Conservation (phyloP, 306 rosid genomes). For the Cicer pinnatifidum region DNA sequence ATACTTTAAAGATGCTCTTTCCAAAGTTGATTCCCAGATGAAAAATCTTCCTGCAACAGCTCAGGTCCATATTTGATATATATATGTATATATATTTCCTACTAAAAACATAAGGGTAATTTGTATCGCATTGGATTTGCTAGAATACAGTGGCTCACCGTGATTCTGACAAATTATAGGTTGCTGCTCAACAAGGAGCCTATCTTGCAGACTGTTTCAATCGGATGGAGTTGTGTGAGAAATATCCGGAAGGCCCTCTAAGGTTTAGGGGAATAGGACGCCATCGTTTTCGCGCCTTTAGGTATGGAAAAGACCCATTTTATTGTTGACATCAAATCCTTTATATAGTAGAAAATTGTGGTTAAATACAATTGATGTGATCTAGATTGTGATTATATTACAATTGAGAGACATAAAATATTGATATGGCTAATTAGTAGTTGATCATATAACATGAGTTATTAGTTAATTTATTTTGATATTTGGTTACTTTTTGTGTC, state of each 20-base stretch:
- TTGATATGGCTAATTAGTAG: not conserved
- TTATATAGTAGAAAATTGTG: not conserved
- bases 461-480: not conserved
- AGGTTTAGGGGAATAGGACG: constrained; percentile 92
- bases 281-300: constrained; percentile 82
- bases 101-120: no score
- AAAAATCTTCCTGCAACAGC: constrained; percentile 94
- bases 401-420: no score
- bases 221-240: constrained; percentile 80
- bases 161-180: constrained; percentile 48
- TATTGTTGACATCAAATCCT: not conserved
- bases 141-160: no score
- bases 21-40: constrained; percentile 94
- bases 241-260: constrained; percentile 87
- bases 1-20: constrained; percentile 74
- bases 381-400: not conserved
- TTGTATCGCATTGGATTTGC: no score
- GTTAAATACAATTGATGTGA: not conserved
- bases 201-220: constrained; percentile 92
- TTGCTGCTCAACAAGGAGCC: constrained; percentile 89
- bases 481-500: not conserved
- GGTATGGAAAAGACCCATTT: constrained; percentile 48
- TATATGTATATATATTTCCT: not conserved
- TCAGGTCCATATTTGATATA: constrained; percentile 59
- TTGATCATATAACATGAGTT: not conserved